phyloP scores from a whole-genome alignment of 192 early-diverging fungal genomes.

The Coemansia sp. region DNA sequence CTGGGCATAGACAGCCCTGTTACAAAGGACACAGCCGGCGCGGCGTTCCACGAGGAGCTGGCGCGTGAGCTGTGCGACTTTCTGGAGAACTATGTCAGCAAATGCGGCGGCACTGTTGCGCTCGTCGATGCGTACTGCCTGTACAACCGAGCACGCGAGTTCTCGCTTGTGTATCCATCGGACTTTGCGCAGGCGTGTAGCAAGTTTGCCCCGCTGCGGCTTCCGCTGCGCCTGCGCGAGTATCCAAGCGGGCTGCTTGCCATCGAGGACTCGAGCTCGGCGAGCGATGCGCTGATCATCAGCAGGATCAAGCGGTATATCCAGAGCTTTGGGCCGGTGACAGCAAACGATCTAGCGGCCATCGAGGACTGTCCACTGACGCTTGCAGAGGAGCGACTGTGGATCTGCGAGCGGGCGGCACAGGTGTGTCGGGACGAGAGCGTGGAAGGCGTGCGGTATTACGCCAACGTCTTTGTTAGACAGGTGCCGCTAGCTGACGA shows the following conservation, averaged over 20 bases:
- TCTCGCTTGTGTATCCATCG: constrained; percentile 87
- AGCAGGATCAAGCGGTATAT: constrained; percentile 57
- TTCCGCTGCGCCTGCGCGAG: constrained; percentile 73
- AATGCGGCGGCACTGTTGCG: constrained; percentile 71
- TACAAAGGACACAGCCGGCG: constrained; percentile 86
- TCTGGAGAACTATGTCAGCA: constrained; percentile 64
- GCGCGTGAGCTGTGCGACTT: constrained; percentile 85
- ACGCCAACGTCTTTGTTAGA: constrained; percentile 64
- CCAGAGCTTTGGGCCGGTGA: constrained; percentile 56
- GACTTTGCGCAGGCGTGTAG: constrained; percentile 81
- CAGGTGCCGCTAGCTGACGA: neutral
- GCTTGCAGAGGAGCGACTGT: constrained; percentile 54
- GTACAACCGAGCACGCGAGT: constrained; percentile 90
- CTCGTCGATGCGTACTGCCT: constrained; percentile 91
- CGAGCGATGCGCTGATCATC: constrained; percentile 70
- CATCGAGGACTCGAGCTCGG: constrained; percentile 62
- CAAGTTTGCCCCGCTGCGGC: constrained; percentile 63
- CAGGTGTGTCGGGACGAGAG: constrained; percentile 86
- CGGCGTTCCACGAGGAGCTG: constrained; percentile 83
- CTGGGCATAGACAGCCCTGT: constrained; percentile 90
- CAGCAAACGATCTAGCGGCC: constrained; percentile 69
- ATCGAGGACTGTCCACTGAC: constrained; percentile 48
- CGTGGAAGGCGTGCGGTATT: constrained; percentile 80
- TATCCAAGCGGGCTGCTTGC: constrained; percentile 81
- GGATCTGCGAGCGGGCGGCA: constrained; percentile 74